Percentiles rank a stretch among this genome's conserved stretches.
These are phyloP conservation scores for Hyparrhenia diplandra DNA, from an alignment of 176 grass and related monocot species.

Conservation along the genomic window DNA sequence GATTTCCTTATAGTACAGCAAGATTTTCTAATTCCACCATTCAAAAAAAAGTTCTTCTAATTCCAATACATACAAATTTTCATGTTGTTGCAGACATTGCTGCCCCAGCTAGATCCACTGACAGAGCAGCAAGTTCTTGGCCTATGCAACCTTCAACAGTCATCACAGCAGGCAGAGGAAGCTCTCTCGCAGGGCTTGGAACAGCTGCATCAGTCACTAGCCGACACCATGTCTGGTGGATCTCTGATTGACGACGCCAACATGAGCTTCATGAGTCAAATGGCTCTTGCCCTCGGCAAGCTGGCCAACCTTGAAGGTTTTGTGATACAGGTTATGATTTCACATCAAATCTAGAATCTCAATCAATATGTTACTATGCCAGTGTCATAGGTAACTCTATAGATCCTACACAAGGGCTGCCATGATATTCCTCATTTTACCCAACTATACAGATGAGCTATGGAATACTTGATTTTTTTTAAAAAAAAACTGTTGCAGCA, in stretches of 20 bases:
- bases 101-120: constrained; percentile 72
- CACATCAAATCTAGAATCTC: constrained; percentile 24
- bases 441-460: neutral
- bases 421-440: neutral
- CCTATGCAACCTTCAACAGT: constrained; percentile 76
- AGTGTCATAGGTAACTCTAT: neutral
- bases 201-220: constrained; percentile 69
- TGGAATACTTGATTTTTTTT: neutral
- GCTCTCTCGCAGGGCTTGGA: constrained; percentile 88
- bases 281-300: constrained; percentile 70
- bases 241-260: constrained; percentile 35
- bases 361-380: neutral
- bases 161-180: constrained; percentile 87
- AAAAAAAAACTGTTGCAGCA: neutral
- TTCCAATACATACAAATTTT: neutral
- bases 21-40: neutral
- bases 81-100: constrained; percentile 40
- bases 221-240: constrained; percentile 48
- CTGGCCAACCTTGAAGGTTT: constrained; percentile 88
- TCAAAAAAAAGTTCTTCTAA: neutral
- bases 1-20: neutral
- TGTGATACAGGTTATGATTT: constrained; percentile 67
- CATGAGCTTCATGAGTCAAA: constrained; percentile 64
- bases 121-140: constrained; percentile 82
- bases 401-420: neutral